These are phyloP conservation scores for Thraustochytrium striatum DNA, from an alignment of 352 stramenopile genomes.

Conservation along the genomic window DNA sequence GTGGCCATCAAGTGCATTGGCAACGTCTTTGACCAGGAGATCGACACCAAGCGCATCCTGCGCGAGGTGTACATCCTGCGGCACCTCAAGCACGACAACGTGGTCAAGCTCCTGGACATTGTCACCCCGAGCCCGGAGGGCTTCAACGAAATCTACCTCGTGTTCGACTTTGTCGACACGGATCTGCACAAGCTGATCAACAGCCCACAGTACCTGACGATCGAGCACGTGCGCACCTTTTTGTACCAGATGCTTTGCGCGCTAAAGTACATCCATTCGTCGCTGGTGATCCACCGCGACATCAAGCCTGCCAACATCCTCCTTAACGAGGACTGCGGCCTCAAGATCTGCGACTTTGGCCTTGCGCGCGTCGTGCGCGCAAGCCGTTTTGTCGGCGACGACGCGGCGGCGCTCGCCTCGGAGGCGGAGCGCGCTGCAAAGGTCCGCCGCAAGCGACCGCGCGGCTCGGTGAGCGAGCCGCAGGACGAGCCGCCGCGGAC, in stretches of 20 bases:
- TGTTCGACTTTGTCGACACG: constrained; percentile 74
- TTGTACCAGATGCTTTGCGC: constrained; percentile 90
- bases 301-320: constrained; percentile 95
- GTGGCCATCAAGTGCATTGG: constrained; percentile 80
- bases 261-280: constrained; percentile 83
- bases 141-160: constrained; percentile 59
- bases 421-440: constrained; percentile 7
- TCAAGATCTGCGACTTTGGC: constrained; percentile 95
- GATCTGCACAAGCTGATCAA: constrained; percentile 83
- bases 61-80: constrained; percentile 77
- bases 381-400: constrained; percentile 55
- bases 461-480: background rate
- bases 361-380: constrained; percentile 61
- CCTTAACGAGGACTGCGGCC: constrained; percentile 93
- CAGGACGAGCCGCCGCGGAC: background rate
- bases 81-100: constrained; percentile 64
- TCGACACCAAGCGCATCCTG: constrained; percentile 70
- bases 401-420: constrained; percentile 15
- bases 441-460: background rate
- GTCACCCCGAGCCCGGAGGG: constrained; percentile 58
- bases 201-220: constrained; percentile 74
- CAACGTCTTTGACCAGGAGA: constrained; percentile 75
- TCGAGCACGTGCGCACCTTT: constrained; percentile 69
- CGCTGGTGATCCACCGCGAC: constrained; percentile 83
- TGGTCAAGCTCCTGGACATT: constrained; percentile 74